Base-by-base conservation (phyloP, 139 green algal species). In the Chlorella sp. region DNA sequence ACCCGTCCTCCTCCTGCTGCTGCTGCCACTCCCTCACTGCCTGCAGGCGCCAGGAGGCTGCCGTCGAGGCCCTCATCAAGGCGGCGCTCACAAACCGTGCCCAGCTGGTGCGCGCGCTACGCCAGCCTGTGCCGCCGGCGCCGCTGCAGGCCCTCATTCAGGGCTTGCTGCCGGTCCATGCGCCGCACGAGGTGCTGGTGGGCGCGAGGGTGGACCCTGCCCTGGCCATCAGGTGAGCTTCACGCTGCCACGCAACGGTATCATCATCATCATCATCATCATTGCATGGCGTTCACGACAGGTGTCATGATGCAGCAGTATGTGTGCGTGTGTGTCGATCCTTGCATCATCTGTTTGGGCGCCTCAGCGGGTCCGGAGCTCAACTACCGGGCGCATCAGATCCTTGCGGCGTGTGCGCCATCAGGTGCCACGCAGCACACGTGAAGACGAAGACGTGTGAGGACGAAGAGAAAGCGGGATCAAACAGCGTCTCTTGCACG, bases 21-120 rank as follows among this genome's bases (percentile, higher is more conserved):
- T 29, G 20, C 2, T n/a, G n/a, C n/a, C 42, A 33, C 23, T 31
- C 55, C 30, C 55, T 67, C 5, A 31, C 55, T 60, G 49, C n/a
- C 31, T 74, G 42, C 84, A 88, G 81, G 73, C 35, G 77, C 0
- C 35, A 72, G 29, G 84, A 90, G 60, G 55, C 23, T 0, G 20
- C 73, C 0, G 74, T 88, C 2, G 87, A 90, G 74, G 62, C 36
- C 6, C n/a, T 92, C 61, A 80, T 80, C 3, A 70, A 67, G 1
- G 69, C 73, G 24, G 88, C 87, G 1, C 79, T 93, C 1, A 74
- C 71, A 29, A 80, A 76, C 29, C 65, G 88, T 2, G 85, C 83
- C 10, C 66, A 67, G 24, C 70, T 85, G 30, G 85, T 93, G 69
- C 83, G 82, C 29, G 77, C 69, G 0, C 63, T 90, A 0, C 65